These are phyloP conservation scores for Barbatosphaeria neglecta DNA, from an alignment of 495 filamentous ascomycete genomes.

Conservation along the genomic window DNA sequence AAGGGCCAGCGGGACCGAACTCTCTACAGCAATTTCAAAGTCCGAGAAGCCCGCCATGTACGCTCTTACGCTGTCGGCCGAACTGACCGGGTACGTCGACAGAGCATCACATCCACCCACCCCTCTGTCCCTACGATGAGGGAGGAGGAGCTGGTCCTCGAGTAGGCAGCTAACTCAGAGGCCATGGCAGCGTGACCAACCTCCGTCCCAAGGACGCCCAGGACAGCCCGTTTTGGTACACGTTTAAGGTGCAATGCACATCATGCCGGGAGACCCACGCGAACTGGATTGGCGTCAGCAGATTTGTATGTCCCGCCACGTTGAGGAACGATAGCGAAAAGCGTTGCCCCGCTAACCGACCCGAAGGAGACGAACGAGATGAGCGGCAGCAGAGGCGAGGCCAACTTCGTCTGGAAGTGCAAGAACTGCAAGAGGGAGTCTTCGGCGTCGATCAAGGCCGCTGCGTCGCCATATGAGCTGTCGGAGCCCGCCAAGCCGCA, in stretches of 20 bases:
- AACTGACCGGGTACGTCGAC: constrained; percentile 50
- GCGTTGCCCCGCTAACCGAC: neutral
- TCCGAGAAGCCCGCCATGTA: constrained; percentile 57
- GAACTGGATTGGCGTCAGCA: constrained; percentile 76
- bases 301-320: constrained; percentile 56
- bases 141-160: too few species aligned
- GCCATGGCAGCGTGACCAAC: constrained; percentile 63
- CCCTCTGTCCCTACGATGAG: too few species aligned
- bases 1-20: too few species aligned
- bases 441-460: constrained; percentile 53
- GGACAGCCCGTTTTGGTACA: constrained; percentile 82
- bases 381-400: constrained; percentile 83
- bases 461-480: constrained; percentile 58
- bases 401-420: constrained; percentile 97
- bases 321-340: neutral
- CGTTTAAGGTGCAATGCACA: constrained; percentile 92
- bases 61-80: constrained; percentile 65
- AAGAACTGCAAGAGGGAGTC: constrained; percentile 71
- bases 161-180: neutral
- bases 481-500: constrained; percentile 56
- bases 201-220: constrained; percentile 73
- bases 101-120: constrained; percentile 6
- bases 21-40: neutral
- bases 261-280: constrained; percentile 86
- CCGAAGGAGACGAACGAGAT: constrained; percentile 71